Percentiles rank a stretch among this genome's conserved stretches.
phyloP scores from a whole-genome alignment of 1,139 yeast genomes.

The Hemisphaericaspora xylanilytica region DNA sequence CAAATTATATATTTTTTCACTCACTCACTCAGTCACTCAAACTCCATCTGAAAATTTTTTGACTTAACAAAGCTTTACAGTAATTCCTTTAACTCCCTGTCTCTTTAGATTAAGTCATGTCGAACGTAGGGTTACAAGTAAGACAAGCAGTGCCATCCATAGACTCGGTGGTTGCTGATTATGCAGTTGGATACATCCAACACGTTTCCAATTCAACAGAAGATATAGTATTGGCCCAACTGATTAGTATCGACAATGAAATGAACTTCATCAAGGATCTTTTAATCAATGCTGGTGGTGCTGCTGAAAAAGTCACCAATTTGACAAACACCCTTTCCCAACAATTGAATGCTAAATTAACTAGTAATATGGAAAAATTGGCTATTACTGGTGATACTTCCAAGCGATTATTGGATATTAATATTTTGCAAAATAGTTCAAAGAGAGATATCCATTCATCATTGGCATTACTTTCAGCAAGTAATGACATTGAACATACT shows the following conservation, averaged over 20 bases:
- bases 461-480: conserved; percentile 68
- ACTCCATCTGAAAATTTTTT: conserved; percentile 1
- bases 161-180: conserved; percentile 88
- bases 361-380: conserved; percentile 68
- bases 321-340: conserved; percentile 46
- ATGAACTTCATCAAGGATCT: conserved; percentile 62
- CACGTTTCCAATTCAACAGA: conserved; percentile 73
- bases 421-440: conserved; percentile 53
- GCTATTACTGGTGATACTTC: conserved; percentile 76
- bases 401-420: conserved; percentile 72
- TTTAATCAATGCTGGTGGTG: conserved; percentile 79
- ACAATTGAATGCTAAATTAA: conserved; percentile 54
- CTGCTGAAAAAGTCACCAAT: conserved; percentile 48
- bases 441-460: conserved; percentile 74
- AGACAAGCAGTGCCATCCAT: conserved; percentile 85
- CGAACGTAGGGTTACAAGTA: conserved; percentile 62
- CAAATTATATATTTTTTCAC: too few species aligned
- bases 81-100: neutral
- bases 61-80: neutral
- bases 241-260: conserved; percentile 64
- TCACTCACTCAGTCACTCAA: too few species aligned
- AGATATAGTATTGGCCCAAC: conserved; percentile 79
- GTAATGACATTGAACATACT: conserved; percentile 82
- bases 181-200: conserved; percentile 85
- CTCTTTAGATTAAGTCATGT: conserved; percentile 28